Percentiles rank a stretch among this genome's conserved stretches.
Evolutionary conservation across 352 stramenopile genomes (phyloP).

Genomic region (Elongisporangium anandrum): DNA sequence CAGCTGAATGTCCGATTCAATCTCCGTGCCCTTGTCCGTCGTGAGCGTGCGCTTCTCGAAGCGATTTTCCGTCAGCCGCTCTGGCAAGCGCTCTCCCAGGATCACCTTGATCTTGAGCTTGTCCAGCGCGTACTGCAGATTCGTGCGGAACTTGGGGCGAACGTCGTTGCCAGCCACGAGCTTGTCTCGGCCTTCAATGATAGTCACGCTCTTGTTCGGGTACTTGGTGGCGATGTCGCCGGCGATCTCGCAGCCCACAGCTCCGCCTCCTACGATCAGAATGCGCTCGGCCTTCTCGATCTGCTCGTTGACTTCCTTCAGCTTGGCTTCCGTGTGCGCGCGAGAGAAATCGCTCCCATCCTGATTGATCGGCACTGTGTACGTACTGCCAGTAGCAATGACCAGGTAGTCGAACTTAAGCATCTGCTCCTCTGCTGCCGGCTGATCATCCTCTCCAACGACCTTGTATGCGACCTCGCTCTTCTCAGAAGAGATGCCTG

Average conservation of each 20-base stretch:
- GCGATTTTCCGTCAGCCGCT: constrained; percentile 24
- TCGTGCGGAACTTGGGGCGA: constrained; percentile 37
- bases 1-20: constrained; percentile 56
- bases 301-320: constrained; percentile 33
- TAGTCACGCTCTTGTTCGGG: constrained; percentile 51
- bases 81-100: constrained; percentile 29
- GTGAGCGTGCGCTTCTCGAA: constrained; percentile 37
- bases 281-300: constrained; percentile 40
- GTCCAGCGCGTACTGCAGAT: constrained; percentile 27
- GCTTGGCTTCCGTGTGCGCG: constrained; percentile 22
- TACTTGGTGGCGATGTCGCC: constrained; percentile 55
- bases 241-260: constrained; percentile 55
- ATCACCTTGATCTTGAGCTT: constrained; percentile 44
- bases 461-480: constrained; percentile 37
- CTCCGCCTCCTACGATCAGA: constrained; percentile 52
- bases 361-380: constrained; percentile 56
- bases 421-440: constrained; percentile 18
- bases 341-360: constrained; percentile 27
- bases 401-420: constrained; percentile 60
- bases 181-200: constrained; percentile 30
- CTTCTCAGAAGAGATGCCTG: constrained; percentile 18
- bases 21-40: constrained; percentile 44
- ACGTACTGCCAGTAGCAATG: constrained; percentile 53
- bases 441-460: constrained; percentile 25
- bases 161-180: constrained; percentile 37